Base-by-base conservation (phyloP, 352 stramenopile genomes). In the Plasmopara muralis region DNA sequence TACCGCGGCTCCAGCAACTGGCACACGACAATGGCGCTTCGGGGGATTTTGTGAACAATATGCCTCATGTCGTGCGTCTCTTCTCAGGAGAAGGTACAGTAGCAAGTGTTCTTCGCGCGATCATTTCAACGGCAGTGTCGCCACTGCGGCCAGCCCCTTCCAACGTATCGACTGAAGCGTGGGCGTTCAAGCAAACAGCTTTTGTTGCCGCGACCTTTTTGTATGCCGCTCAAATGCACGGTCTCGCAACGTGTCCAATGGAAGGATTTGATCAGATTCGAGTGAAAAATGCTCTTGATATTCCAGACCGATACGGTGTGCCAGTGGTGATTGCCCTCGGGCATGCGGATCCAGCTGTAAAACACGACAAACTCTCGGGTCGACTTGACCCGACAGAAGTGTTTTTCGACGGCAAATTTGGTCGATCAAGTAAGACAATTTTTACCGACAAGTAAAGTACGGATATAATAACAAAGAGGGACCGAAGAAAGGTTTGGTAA, bases 331-430 rank as follows among this genome's bases (percentile, higher is more conserved):
- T 95, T 25, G 68, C 68, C 34, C 77, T 82, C 9, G 85, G 85
- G 4, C 87, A 89, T 50, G 56, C 79, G 6, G 69, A 71, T 33
- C 55, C 62, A 33, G 35, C 43, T 41, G 46, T 41, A 8, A 53
- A 50, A 30, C 56, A 44, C 0, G 49, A 52, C 34, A 61, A 66
- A 28, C 61, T 43, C 9, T 82, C 77, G 5, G 68, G 56, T 37
- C 74, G 83, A 7, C 60, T 94, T 12, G 41, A 71, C 13, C 76
- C 70, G 6, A 77, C 68, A 3, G 72, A 91, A 46, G 53, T 95
- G 14, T 93, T 95, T 55, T 95, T 93, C 31, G 76, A 89, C 53
- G 83, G 81, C 48, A 90, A 87, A 50, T 93, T 92, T 54, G 85
- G 85, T 40, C 44, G 74, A 14, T 85, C 76, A 4, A 84, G 69